Base-by-base conservation (phyloP, 148 eudicot genomes). In the Diospyros lotus region DNA sequence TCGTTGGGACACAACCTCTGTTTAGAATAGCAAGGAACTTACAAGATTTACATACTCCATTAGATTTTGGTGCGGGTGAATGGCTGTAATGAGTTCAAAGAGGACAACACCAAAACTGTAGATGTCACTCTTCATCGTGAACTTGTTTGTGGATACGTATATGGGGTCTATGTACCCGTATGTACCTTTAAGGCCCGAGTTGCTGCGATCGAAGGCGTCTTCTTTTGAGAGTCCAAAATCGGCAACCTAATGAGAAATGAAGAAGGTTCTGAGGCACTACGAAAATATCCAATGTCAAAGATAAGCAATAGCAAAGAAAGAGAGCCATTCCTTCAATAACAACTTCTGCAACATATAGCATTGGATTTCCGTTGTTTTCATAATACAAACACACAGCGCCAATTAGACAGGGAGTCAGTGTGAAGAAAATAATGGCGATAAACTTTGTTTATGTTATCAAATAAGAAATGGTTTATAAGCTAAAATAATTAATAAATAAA, bases 191-290 rank as follows among this genome's bases (percentile, higher is more conserved):
- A 93, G 91, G 87, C 96, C 86, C 48, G 97, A 93, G 65, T 86
- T 87, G 69, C 88, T 87, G 53, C 98, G 90, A 78, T 91, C 99
- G 68, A 79, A 91, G 69, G 73, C 84, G 74, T 87, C 90, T 84
- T 93, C 99, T 80, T 89, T 95, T 38, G 99, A 95, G 64, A 95
- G 87, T 74, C 99, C 99, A 69, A 95, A 95, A 87, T 95, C 99
- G 66, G 99, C 99, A 64, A 95, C 99, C 99, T 95, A 78, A 76
- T 80, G 67, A 75, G 28, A 10, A 10, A 9, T 28, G 56, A 2
- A 15, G 38, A 10, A 74, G 54, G 64, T 11, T 54, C n/a, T 46
- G 44, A 73, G 58, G 28, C 15, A 56, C 9, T 41, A 50, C 7
- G 12, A 61, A 9, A 13, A 41, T 12, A 63, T 11, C 28, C 28